phyloP scores from a whole-genome alignment of 2,329 filamentous ascomycete genomes.

The Chrysoporthe deuterocubensis region DNA sequence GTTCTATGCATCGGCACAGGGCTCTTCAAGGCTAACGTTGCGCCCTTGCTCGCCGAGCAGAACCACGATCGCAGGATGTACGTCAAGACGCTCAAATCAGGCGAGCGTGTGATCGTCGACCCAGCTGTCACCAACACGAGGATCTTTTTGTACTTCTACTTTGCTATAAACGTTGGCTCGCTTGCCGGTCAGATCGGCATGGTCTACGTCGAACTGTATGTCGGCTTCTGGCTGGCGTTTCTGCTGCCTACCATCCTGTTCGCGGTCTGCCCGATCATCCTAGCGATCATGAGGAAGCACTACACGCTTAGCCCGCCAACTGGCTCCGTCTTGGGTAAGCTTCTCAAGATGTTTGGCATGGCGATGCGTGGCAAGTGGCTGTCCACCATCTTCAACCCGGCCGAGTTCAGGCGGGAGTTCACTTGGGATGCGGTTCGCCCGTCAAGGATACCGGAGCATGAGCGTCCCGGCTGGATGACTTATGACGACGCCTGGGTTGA shows the following conservation, averaged over 20 bases:
- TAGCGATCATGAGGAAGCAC: slow-evolving; percentile 60
- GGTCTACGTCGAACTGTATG: slow-evolving; percentile 74
- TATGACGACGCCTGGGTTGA: slow-evolving; percentile 86
- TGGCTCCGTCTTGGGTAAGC: slow-evolving; percentile 71
- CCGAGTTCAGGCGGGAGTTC: slow-evolving; percentile 52
- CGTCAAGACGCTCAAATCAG: slow-evolving; percentile 57
- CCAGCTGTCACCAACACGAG: slow-evolving; percentile 70
- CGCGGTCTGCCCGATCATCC: slow-evolving; percentile 63
- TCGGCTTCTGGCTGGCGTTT: slow-evolving; percentile 76
- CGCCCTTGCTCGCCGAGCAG: slow-evolving; percentile 73
- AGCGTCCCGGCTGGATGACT: slow-evolving; percentile 74
- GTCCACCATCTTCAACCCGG: slow-evolving; percentile 19
- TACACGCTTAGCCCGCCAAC: slow-evolving; percentile 64
- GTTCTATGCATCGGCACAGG: slow-evolving; percentile 68
- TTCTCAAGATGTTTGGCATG: slow-evolving; percentile 62
- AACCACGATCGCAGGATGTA: slow-evolving; percentile 62
- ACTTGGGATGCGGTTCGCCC: slow-evolving; percentile 74
- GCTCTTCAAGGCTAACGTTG: slow-evolving; percentile 82
- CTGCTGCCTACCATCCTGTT: slow-evolving; percentile 70
- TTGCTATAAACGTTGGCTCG: slow-evolving; percentile 73
- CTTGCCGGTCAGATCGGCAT: slow-evolving; percentile 66
- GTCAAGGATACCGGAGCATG: slow-evolving; percentile 57
- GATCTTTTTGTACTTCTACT: slow-evolving; percentile 68
- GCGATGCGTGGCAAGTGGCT: slow-evolving; percentile 45
- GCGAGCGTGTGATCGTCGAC: slow-evolving; percentile 72